phyloP scores from a whole-genome alignment of 495 filamentous ascomycete genomes.

The Hyaloscypha finlandica region DNA sequence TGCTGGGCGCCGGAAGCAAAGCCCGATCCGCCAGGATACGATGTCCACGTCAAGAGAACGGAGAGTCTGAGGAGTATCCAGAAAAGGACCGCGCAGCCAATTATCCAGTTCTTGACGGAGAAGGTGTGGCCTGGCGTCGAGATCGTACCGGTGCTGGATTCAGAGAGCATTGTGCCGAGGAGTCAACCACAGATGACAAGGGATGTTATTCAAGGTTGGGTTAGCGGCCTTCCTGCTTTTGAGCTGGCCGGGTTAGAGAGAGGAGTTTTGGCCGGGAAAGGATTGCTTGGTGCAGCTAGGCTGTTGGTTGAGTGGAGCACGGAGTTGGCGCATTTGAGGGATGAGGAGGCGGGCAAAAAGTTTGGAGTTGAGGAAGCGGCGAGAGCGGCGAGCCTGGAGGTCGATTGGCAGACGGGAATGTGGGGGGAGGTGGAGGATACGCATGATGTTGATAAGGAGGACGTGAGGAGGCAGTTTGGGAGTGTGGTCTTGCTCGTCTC shows the following conservation, averaged over 20 bases:
- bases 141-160: slow-evolving; percentile 74
- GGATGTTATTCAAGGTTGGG: slow-evolving; percentile 77
- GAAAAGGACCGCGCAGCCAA: slow-evolving; percentile 60
- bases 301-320: slow-evolving; percentile 88
- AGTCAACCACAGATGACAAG: slow-evolving; percentile 70
- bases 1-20: slow-evolving; percentile 78
- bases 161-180: slow-evolving; percentile 68
- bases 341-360: slow-evolving; percentile 33
- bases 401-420: slow-evolving; percentile 82
- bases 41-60: slow-evolving; percentile 21
- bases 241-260: slow-evolving; percentile 88
- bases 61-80: slow-evolving; percentile 75
- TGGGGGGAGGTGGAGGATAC: slow-evolving; percentile 99
- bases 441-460: slow-evolving; percentile 95
- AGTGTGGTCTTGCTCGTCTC: slow-evolving; percentile 79
- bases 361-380: slow-evolving; percentile 54
- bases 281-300: slow-evolving; percentile 73
- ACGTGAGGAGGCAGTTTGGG: slow-evolving; percentile 84
- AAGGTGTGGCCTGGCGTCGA: slow-evolving; percentile 85
- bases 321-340: slow-evolving; percentile 50
- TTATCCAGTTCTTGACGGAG: slow-evolving; percentile 68
- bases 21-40: slow-evolving; percentile 34
- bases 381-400: slow-evolving; percentile 69
- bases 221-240: slow-evolving; percentile 66
- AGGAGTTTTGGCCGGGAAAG: slow-evolving; percentile 81